Evolutionary conservation across 2,329 filamentous ascomycete species (phyloP), one percentile per base, ranked within the genome.

Genomic region (Colletotrichum orchidophilum): DNA sequence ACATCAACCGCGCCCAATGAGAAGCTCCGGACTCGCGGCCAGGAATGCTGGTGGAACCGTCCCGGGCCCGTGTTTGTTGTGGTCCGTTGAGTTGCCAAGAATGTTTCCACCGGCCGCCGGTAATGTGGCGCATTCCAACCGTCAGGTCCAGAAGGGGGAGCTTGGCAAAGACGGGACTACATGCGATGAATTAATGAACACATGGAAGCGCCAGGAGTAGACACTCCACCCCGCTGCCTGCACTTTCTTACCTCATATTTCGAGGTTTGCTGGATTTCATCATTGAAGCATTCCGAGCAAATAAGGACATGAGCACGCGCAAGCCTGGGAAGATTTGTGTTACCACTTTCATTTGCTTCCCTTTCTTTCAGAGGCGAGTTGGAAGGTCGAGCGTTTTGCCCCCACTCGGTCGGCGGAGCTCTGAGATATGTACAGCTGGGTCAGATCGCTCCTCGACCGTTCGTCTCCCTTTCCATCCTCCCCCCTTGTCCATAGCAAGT

Each of bases 351-450:
- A 67, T 63, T 52, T 57, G 58, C 52, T 67, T 68, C 53, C 29
- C 57, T 70, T 24, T 71, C 42, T 53, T 71, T 71, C 57, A 62
- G 64, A 58, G 52, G 57, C 11, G 58, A 58, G 63, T 63, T 53
- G 58, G 60, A 71, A 66, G 52, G 58, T 59, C 27, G 68, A 63
- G 63, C 68, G 52, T 60, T 26, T 52, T 58, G 50, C 52, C 49
- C 29, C 63, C 49, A 60, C 46, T 52, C 39, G 50, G 35, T 42
- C 63, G 39, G 35, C 7, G 39, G 49, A 62, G 63, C 63, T 65
- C 63, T 68, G 63, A 71, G 58, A 54, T 71, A 71, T 71, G 63
- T 71, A 71, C 68, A 71, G 52, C 35, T 53, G 63, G 62, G 68
- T 53, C 68, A 67, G 39, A 39, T 42, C 52, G 68, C 63, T 62